Base-by-base conservation (phyloP, 495 filamentous ascomycete species). In the Cladorrhinum samala region DNA sequence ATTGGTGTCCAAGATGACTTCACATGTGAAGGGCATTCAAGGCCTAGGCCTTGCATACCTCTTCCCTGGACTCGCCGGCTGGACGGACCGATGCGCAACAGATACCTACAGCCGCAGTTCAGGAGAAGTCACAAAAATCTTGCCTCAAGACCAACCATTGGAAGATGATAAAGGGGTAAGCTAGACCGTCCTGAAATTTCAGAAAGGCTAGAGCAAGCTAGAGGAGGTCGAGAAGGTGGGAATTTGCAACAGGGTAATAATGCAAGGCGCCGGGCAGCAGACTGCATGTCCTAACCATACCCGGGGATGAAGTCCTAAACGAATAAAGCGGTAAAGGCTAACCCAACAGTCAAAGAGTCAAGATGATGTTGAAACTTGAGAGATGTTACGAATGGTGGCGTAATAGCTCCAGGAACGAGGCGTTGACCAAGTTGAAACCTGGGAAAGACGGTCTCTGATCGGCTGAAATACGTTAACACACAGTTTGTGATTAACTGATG, bases 141-240 rank as follows among this genome's bases (percentile, higher is more conserved):
- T 36, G 27, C 42, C 50, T 46, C 40, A 13, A 16, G 17, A 27
- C 3, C 19, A 43, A 33, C 53, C 18, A 62, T 56, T 58, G 49
- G 55, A 51, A n/a, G 41, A 33, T 19, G 19, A 20, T 37, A 5
- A 42, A 47, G 6, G 13, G 23, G 21, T 7, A 52, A 51, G 47
- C 30, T 14, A 47, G 38, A 45, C 9, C 23, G 5, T 23, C 36
- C 2, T 23, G 38, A 21, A 5, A 33, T 33, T 9, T n/a, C 20
- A 39, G 2, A 14, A 8, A 44, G 30, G 44, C 54, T 25, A 41
- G 46, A 49, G 24, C 25, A 47, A 50, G 41, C 36, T 50, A 50
- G 39, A 55, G 16, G 41, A 13, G 41, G 41, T 8, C 16, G 41
- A 43, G 47, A 30, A 25, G 43, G 44, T 38, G 25, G 36, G 25